Evolutionary conservation across 768 basidiomycete species (phyloP), one percentile per base, ranked within the genome.

Genomic region (Lactifluus echinatus): DNA sequence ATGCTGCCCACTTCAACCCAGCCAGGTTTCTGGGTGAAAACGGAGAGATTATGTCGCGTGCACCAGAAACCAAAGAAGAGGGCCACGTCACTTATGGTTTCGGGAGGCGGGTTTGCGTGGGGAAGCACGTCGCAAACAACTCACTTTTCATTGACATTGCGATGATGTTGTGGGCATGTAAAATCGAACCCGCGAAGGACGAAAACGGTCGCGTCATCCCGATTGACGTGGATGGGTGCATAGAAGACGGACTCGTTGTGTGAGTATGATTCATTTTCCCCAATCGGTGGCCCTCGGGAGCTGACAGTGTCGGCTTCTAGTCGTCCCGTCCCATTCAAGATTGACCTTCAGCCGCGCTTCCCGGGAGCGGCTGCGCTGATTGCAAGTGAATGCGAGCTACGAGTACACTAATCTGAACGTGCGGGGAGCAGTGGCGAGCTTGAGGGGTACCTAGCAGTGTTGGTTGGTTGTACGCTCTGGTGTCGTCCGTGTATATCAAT

Each of bases 111-210:
- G 21, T 61, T 19, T 61, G 54, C 23, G 44, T 60, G 21, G 56
- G 47, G 33, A 59, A 50, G 21, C 56, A 61, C 15, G 51, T 54
- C 33, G 42, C 51, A 10, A 58, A 61, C 51, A 53, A 61, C 12
- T 45, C 56, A 33, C 50, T 57, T 8, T 58, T 45, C 60, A 58
- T 58, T 36, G 47, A 61, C 51, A 28, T 58, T n/a, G 56, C 42
- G 33, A 50, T 57, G 34, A 28, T 53, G 40, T 19, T 53, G 31
- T 58, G 51, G 59, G 46, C 42, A 12, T 39, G 31, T 39, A 50
- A 3, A 4, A 43, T 57, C 5, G 14, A 42, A 28, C 53, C 26
- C 4, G 53, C 40, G 26, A 60, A 56, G 36, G 54, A 56, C 10
- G 54, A 44, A 31, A 40, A 44, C 7, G 55, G 56, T 12, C 26